Percentiles rank a stretch among this genome's conserved stretches.
These are phyloP conservation scores for Sporothrix brunneoviolacea DNA, from an alignment of 2,329 filamentous ascomycete genomes.

Conservation along the genomic window DNA sequence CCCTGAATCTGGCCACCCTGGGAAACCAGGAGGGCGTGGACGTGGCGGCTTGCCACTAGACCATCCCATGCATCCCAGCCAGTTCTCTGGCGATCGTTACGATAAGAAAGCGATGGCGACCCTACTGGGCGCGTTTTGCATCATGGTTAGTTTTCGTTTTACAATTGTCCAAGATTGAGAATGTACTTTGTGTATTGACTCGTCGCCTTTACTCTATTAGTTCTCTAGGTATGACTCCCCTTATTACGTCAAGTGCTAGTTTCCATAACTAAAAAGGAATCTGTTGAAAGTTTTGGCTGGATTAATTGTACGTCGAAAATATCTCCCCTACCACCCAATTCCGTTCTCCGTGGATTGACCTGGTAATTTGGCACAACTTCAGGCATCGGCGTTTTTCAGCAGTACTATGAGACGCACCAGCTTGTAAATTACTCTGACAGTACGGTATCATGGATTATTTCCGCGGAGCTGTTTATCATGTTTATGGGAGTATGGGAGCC, in stretches of 20 bases:
- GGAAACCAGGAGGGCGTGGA: neutral
- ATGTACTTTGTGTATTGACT: neutral
- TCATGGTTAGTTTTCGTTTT: neutral
- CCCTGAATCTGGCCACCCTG: too few relatives aligned
- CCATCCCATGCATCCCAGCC: neutral
- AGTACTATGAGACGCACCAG: constrained; percentile 47
- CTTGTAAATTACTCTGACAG: constrained; percentile 43
- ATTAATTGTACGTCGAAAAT: constrained; percentile 34
- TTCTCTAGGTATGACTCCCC: too few relatives aligned
- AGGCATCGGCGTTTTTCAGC: constrained; percentile 52
- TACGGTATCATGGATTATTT: constrained; percentile 54
- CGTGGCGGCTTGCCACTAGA: neutral
- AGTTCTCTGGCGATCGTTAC: neutral
- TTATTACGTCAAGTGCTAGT: too few relatives aligned
- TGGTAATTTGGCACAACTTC: too few relatives aligned
- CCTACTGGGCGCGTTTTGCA: neutral
- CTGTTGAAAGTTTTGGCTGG: constrained; percentile 36
- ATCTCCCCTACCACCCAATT: too few relatives aligned
- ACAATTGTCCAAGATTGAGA: neutral
- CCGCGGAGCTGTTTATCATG: constrained; percentile 39
- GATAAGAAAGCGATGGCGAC: neutral
- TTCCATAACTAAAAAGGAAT: too few relatives aligned
- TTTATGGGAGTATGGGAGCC: constrained; percentile 31
- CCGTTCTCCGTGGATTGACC: too few relatives aligned
- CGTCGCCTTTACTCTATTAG: too few relatives aligned